A percentile compares a stretch with the other conserved stretches of the same genome.
phyloP scores from a whole-genome alignment of 768 basidiomycete species.

The Mycena vitilis region DNA sequence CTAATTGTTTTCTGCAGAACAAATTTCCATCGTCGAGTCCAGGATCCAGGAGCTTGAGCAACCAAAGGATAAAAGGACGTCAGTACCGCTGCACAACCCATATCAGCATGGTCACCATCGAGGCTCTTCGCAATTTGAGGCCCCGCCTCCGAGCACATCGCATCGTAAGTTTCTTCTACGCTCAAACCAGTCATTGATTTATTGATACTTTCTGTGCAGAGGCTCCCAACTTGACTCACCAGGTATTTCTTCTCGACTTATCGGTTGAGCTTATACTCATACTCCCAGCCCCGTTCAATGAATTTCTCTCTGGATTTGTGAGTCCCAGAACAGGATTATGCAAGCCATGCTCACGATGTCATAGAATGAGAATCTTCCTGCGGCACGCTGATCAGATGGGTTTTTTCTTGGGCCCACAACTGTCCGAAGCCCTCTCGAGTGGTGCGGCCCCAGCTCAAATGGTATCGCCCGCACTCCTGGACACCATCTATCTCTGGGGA shows the following conservation, averaged over 20 bases:
- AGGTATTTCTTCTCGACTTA: slow-evolving; percentile 1
- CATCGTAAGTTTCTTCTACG: slow-evolving; percentile 4
- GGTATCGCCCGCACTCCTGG: slow-evolving; percentile 27
- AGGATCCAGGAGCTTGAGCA: slow-evolving; percentile 24
- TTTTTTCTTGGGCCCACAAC: slow-evolving; percentile 28
- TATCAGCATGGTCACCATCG: slow-evolving; percentile 7
- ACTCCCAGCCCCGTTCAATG: background rate
- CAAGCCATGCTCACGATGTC: background rate
- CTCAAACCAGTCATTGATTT: background rate
- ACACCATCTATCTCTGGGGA: slow-evolving; percentile 31
- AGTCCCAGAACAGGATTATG: background rate
- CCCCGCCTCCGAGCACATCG: background rate
- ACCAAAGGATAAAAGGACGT: slow-evolving; percentile 10
- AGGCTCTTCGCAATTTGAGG: background rate
- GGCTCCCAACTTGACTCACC: background rate
- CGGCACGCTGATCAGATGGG: slow-evolving; percentile 11
- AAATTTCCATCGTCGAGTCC: slow-evolving; percentile 29
- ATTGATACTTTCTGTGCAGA: background rate
- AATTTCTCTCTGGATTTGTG: slow-evolving; percentile 10
- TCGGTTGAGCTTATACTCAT: background rate
- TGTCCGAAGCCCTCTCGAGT: slow-evolving; percentile 18
- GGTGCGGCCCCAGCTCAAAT: slow-evolving; percentile 17
- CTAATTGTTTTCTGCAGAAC: slow-evolving; percentile 16
- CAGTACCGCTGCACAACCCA: slow-evolving; percentile 20
- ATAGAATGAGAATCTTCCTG: slow-evolving; percentile 7